Conservation (phyloP, 768 basidiomycete species). For the Naganishia onofrii region DNA sequence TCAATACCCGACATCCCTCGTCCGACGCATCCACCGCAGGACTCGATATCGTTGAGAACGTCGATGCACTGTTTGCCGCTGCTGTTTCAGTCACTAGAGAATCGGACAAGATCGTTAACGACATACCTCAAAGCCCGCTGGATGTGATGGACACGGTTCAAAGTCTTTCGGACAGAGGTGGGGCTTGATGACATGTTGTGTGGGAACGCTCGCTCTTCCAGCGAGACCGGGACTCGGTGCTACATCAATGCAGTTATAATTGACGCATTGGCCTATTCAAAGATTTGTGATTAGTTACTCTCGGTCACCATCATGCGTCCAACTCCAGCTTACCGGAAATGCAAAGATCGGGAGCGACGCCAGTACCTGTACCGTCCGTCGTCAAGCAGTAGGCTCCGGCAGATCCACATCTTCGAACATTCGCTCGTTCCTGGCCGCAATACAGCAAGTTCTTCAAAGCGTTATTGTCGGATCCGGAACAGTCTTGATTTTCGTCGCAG, state of each 20-base stretch:
- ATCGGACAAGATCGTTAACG: background rate
- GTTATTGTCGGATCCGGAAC: constrained; percentile 12
- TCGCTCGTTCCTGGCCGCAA: constrained; percentile 1
- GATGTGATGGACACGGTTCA: constrained; percentile 16
- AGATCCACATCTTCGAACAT: constrained; percentile 7
- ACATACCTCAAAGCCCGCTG: constrained; percentile 16
- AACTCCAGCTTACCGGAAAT: too few relatives aligned
- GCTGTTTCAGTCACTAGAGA: background rate
- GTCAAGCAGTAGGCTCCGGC: too few relatives aligned
- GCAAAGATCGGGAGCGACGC: too few relatives aligned
- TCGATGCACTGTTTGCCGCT: constrained; percentile 9
- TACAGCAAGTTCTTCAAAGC: background rate
- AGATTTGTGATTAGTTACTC: too few relatives aligned
- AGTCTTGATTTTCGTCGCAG: constrained; percentile 15
- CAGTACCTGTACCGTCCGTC: too few relatives aligned
- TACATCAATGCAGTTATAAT: too few relatives aligned
- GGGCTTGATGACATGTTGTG: background rate
- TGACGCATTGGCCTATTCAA: too few relatives aligned
- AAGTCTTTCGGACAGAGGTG: constrained; percentile 13
- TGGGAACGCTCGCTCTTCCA: background rate
- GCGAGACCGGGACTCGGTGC: background rate
- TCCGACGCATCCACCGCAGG: constrained; percentile 23
- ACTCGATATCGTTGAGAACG: constrained; percentile 13
- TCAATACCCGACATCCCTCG: constrained; percentile 6
- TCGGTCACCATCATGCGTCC: too few relatives aligned